Evolutionary conservation across 140 eudicot species (phyloP), one percentile per base, ranked within the genome.

Genomic region (Ambrosia hybrid): DNA sequence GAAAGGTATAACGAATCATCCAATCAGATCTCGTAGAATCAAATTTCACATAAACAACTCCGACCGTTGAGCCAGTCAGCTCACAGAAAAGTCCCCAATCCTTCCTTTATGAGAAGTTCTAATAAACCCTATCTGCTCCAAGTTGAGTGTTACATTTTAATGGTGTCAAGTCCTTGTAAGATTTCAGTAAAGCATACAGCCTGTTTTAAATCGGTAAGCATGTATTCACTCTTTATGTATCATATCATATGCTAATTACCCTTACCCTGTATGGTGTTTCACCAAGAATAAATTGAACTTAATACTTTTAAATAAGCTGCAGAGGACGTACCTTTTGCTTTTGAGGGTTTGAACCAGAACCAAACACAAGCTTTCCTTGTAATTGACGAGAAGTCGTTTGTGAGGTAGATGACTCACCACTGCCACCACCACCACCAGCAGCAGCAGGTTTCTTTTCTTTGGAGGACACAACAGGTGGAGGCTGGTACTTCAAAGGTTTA

Each of bases 321-420:
- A 16, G 11, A 46, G 26, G 17, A 60, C 51, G 41, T 79, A 88
- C 96, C 97, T 91, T 91, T 78, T 71, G 87, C 75, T 81, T 81
- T 67, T 65, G 77, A 33, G 77, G 62, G 38, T 73, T 86, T 51
- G 89, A 76, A 74, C 83, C 84, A 70, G 97, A 86, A 51, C 97
- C 94, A 70, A 91, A 91, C 16, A 91, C 97, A 17, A 91, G 97
- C 77, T 88, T 91, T 21, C 97, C 97, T 71, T 88, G 97, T 1
- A 86, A 56, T 60, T 83, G 92, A 57, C 96, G 85, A 67, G 84
- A 82, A 67, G 51, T 66, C 62, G 78, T 75, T 75, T 83, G 90
- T 72, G 93, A 79, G 51, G 75, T 86, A 39, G 97, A 68, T 52
- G 88, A 57, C 65, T 80, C 78, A 15, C 83, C 80, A n/a, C 79